phyloP scores from a whole-genome alignment of 2,329 filamentous ascomycete genomes.

The Diaporthe ampelina region DNA sequence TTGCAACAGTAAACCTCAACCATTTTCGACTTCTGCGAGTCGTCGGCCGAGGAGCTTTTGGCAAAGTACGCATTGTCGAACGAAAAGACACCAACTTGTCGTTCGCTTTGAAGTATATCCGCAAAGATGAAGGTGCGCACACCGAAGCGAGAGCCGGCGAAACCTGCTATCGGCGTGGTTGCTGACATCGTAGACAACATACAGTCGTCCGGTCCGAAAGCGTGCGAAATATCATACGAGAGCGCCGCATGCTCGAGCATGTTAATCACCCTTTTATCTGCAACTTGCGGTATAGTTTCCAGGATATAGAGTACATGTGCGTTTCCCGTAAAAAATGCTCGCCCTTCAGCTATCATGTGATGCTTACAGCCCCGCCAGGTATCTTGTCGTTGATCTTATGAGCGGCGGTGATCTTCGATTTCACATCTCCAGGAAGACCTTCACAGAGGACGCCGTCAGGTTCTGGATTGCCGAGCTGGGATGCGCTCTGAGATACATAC shows the following conservation, averaged over 20 bases:
- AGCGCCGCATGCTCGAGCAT: conserved; percentile 97
- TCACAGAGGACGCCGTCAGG: conserved; percentile 95
- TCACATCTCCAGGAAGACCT: conserved; percentile 97
- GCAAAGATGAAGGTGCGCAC: conserved; percentile 92
- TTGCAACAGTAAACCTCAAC: conserved; percentile 85
- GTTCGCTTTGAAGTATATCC: conserved; percentile 97
- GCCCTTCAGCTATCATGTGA: not conserved
- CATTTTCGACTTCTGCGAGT: conserved; percentile 96
- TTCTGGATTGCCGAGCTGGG: conserved; percentile 98
- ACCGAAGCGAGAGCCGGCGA: not conserved
- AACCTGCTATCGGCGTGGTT: not conserved
- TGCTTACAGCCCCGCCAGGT: conserved; percentile 67
- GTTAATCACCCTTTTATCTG: conserved; percentile 98
- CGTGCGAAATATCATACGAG: conserved; percentile 97
- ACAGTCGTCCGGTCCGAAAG: conserved; percentile 96
- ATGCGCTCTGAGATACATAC: conserved; percentile 90
- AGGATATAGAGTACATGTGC: conserved; percentile 98
- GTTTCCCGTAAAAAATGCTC: conserved; percentile 50
- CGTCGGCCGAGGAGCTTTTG: conserved; percentile 97
- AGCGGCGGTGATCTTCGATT: conserved; percentile 96
- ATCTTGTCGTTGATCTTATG: conserved; percentile 98
- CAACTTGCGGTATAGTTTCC: conserved; percentile 98
- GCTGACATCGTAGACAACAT: conserved; percentile 42
- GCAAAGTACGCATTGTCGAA: conserved; percentile 98
- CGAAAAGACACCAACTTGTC: conserved; percentile 94